Base-by-base conservation (phyloP, 306 rosid species). In the Luffa acutangula region DNA sequence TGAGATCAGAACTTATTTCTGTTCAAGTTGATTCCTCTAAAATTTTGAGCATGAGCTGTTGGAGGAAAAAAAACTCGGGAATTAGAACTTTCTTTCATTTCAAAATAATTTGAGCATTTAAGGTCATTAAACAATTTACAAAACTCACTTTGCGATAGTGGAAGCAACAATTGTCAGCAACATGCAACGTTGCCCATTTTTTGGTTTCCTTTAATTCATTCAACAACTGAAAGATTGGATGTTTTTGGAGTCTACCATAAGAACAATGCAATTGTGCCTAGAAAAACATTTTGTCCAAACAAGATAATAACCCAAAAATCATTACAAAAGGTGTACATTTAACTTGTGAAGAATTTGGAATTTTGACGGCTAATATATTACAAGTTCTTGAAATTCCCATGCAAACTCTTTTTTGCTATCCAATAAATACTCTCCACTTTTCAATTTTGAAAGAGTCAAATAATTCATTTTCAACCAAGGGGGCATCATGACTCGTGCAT, bases 81-180 rank as follows among this genome's bases (percentile, higher is more conserved):
- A 72, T 46, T 1, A 17, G 14, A 71, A 71, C 21, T 71, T 71
- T 20, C 56, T 9, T 5, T 21, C 77, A 72, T 72, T 48, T 45
- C 52, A 25, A 45, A 18, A 69, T 66, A 43, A 52, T 33, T 31
- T 71, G 18, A 48, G 81, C 34, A 62, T 33, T 72, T 45, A 20
- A 1, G 76, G 43, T 70, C 54, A 43, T 20, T 10, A 11, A 25
- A 9, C 52, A 71, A 20, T 46, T 31, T 20, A 63, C 43, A 71
- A 75, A 82, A 82, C 98, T 89, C 86, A 95, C 98, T 82, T 90
- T 84, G 75, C 93, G 95, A 81, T 87, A 92, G 75, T 95, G 97
- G 79, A 87, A 92, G 90, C 97, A 91, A 76, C 91, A 85, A 85
- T 83, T 84, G 85, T 95, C 97, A 79, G 97, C 89, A 87, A 91